phyloP scores from a whole-genome alignment of 371 early-diverging fungal genomes.

The Cokeromyces recurvatus region DNA sequence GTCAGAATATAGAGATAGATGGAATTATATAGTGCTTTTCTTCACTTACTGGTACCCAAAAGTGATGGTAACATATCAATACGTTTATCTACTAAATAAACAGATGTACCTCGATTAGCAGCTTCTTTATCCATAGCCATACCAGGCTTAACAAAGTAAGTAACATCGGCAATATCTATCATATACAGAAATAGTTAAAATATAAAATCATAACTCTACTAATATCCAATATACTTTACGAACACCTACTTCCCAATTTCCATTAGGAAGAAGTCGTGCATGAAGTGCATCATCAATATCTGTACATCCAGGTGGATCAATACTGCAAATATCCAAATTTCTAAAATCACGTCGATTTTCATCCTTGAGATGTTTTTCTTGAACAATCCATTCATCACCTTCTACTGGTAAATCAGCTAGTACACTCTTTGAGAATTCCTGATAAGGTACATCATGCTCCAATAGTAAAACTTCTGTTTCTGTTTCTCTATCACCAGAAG shows the following conservation, averaged over 20 bases:
- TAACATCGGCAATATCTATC: constrained; percentile 96
- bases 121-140: constrained; percentile 90
- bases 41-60: constrained; percentile 71
- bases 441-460: constrained; percentile 94
- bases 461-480: constrained; percentile 94
- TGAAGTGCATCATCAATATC: constrained; percentile 99
- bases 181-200: no score
- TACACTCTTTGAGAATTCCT: constrained; percentile 85
- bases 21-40: no score
- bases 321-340: constrained; percentile 85
- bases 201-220: no score
- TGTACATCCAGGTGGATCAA: constrained; percentile 99
- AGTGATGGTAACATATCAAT: constrained; percentile 96
- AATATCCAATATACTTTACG: no score
- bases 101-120: constrained; percentile 87
- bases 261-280: constrained; percentile 75
- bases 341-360: constrained; percentile 79
- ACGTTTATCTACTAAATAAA: constrained; percentile 93
- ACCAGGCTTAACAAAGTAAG: constrained; percentile 88
- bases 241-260: constrained; percentile 86
- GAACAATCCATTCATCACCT: constrained; percentile 83
- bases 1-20: no score
- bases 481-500: constrained; percentile 87
- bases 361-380: constrained; percentile 58
- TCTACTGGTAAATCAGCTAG: constrained; percentile 79